phyloP scores from a whole-genome alignment of 2,329 filamentous ascomycete species.

The Orbilia quercus region DNA sequence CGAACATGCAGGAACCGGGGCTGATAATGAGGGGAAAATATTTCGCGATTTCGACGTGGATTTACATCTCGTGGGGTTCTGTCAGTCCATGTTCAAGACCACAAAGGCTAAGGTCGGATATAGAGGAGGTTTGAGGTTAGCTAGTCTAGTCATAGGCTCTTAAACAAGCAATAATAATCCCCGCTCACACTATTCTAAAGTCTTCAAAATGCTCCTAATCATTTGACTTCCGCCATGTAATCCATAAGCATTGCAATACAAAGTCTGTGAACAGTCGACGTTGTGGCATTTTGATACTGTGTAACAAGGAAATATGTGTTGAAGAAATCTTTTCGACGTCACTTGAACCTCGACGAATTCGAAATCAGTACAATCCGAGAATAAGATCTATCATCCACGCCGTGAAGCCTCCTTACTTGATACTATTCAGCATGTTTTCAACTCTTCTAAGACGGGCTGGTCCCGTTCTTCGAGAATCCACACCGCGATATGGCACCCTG shows the following conservation, averaged over 20 bases:
- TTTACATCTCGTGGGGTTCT: constrained; percentile 1
- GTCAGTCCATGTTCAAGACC: no score
- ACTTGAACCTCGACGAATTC: background rate
- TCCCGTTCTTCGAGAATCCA: constrained; percentile 17
- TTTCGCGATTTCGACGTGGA: background rate
- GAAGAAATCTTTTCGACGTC: background rate
- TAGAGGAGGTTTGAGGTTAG: background rate
- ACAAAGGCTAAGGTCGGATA: background rate
- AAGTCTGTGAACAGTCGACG: no score
- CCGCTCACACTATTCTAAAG: background rate
- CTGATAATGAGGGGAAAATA: background rate
- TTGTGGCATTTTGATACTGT: constrained; percentile 36
- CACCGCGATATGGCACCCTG: background rate
- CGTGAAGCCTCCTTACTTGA: no score
- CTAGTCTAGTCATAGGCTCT: background rate
- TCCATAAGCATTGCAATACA: no score
- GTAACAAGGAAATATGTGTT: constrained; percentile 35
- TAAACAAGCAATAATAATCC: background rate
- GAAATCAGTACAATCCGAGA: background rate
- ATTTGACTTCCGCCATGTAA: no score
- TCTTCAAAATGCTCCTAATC: no score
- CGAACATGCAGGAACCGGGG: background rate
- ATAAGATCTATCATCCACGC: no score
- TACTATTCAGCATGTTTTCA: constrained; percentile 4
- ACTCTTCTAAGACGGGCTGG: constrained; percentile 22